Evolutionary conservation across 2,329 filamentous ascomycete species (phyloP), one percentile per base, ranked within the genome.

Genomic region (Fusarium duplospermum): DNA sequence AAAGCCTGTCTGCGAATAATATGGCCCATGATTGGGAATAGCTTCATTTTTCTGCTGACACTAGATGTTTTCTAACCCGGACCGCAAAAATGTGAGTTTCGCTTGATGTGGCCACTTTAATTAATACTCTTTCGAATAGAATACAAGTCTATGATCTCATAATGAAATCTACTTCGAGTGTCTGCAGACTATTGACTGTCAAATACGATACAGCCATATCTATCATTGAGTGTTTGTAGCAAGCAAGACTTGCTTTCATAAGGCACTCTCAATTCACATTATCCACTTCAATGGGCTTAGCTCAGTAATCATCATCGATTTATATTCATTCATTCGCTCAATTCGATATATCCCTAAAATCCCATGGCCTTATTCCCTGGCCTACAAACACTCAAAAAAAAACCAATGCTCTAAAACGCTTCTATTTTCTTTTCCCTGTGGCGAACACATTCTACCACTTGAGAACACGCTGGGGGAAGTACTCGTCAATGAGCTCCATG

Each of bases 401-500:
- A 3, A 68, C n/a, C n/a, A 29, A 31, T 62, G 64, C 60, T 35
- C 58, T 31, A 22, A 24, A 47, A 58, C 47, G 10, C 27, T 31
- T 73, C 29, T 71, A 40, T 56, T 45, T 27, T 66, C 11, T 52
- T 62, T 63, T 62, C 69, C 16, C 14, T 6, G 9, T 16, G 36
- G 45, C 11, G 11, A 24, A 22, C 11, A 10, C 14, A 22, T n/a
- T n/a, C 64, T 79, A 85, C 84, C 84, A 85, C 77, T 82, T 83
- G 59, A 85, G 64, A 7, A 82, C 74, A 69, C 77, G 78, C 67
- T 81, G 79, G 9, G 84, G 84, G 78, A 85, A 85, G 73, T 83
- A 85, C 78, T 85, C 83, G 66, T 83, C 77, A 56, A 85, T 85
- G 40, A 85, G 79, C 70, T 84, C 83, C 80, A 83, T 79, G 71